Conservation (phyloP, 306 rosid species). For the Malus sylvestris region DNA sequence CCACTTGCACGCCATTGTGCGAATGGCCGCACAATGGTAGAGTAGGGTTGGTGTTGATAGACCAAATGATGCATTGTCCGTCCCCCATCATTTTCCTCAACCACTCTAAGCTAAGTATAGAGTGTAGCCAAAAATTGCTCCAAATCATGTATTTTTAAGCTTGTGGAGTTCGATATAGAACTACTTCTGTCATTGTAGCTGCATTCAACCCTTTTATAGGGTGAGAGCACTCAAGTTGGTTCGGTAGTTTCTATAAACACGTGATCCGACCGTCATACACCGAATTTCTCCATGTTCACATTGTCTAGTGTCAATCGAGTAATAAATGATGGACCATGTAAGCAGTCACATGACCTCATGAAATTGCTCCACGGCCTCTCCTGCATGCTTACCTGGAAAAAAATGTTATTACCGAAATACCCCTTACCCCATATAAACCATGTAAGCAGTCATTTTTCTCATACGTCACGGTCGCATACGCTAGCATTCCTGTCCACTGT, state of each 20-base stretch:
- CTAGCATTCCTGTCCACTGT: background rate
- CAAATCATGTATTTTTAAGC: too few relatives aligned
- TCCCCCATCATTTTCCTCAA: too few relatives aligned
- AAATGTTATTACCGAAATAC: background rate
- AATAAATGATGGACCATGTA: background rate
- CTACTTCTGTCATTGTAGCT: too few relatives aligned
- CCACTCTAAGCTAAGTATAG: too few relatives aligned
- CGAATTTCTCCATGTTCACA: too few relatives aligned
- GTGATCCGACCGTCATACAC: background rate
- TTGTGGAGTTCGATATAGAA: too few relatives aligned
- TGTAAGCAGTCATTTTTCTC: slow-evolving; percentile 8
- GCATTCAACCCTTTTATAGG: too few relatives aligned
- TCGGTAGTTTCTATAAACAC: background rate
- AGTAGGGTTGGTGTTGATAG: too few relatives aligned
- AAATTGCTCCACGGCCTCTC: background rate
- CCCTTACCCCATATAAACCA: background rate
- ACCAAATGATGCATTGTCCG: too few relatives aligned
- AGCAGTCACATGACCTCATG: background rate
- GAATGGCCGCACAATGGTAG: too few relatives aligned
- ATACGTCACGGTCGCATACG: slow-evolving; percentile 19
- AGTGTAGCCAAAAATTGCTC: too few relatives aligned
- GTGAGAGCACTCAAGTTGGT: background rate
- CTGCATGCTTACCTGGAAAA: background rate
- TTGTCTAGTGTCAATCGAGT: too few relatives aligned
- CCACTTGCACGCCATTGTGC: accelerated